Evolutionary conservation across 2,329 filamentous ascomycete genomes (phyloP).

Genomic region (Trichoderma citrinoviride): DNA sequence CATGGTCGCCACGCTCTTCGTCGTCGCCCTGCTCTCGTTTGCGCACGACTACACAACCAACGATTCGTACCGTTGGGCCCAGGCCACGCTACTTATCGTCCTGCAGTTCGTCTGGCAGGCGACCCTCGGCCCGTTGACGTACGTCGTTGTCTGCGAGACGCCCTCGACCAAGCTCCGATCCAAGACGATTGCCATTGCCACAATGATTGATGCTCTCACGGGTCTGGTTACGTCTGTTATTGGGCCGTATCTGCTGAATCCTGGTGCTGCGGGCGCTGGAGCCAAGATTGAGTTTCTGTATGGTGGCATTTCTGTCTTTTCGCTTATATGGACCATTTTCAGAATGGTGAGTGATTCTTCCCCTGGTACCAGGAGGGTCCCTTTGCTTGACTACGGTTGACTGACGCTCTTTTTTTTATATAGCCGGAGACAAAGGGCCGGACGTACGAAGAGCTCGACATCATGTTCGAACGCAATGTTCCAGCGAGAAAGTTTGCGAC

Average conservation of each 20-base stretch:
- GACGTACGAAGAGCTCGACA: slow-evolving; percentile 43
- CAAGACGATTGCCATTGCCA: slow-evolving; percentile 45
- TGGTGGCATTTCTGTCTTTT: slow-evolving; percentile 17
- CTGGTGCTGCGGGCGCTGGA: slow-evolving; percentile 14
- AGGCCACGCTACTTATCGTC: slow-evolving; percentile 48
- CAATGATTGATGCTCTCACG: slow-evolving; percentile 10
- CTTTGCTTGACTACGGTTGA: neutral
- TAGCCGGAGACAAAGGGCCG: slow-evolving; percentile 52
- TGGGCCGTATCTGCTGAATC: slow-evolving; percentile 18
- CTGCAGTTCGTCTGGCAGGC: slow-evolving; percentile 55
- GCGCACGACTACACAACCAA: slow-evolving; percentile 16
- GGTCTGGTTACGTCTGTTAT: slow-evolving; percentile 19
- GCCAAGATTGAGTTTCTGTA: slow-evolving; percentile 21
- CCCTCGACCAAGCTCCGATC: slow-evolving; percentile 53
- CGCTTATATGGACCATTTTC: slow-evolving; percentile 17
- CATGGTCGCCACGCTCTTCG: slow-evolving; percentile 39
- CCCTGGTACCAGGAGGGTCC: neutral
- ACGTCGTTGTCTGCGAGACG: slow-evolving; percentile 52
- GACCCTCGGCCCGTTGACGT: slow-evolving; percentile 54
- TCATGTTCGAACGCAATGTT: slow-evolving; percentile 34
- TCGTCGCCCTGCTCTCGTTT: slow-evolving; percentile 39
- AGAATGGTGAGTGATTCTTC: slow-evolving; percentile 6
- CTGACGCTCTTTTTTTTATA: neutral
- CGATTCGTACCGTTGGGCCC: slow-evolving; percentile 35
- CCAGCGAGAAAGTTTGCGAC: slow-evolving; percentile 34